Base-by-base conservation (phyloP, 2,329 filamentous ascomycete genomes). In the Monilinia aucupariae region DNA sequence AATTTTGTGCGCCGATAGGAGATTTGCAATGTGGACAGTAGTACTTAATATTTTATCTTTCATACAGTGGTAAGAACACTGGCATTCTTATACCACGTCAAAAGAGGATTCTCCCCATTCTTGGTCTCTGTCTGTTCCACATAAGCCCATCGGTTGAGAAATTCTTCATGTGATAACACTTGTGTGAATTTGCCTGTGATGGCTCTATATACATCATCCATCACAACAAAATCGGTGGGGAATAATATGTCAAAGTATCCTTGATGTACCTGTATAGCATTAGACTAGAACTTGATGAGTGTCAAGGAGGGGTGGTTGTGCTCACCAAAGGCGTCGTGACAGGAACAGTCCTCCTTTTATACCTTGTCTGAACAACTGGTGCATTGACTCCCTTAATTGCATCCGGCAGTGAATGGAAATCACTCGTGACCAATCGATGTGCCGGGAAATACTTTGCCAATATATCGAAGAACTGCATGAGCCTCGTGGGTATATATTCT, bases 191-290 rank as follows among this genome's bases (percentile, higher is more conserved):
- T 94, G 39, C 93, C 93, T 0, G 94, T 99, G 70, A 97, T 86
- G 65, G 91, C 91, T 62, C 91, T 87, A 78, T 99, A 99, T 70
- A 97, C 86, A 71, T 91, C 87, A 76, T 97, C 92, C 76, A 94
- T 88, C 68, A 96, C 88, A 66, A 84, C 82, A 74, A 99, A 99
- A 76, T 99, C 89, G 13, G 94, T 99, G 0, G 94, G 94, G 78
- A 99, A 99, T 74, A 99, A 87, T 71, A 99, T 97, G 74, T 99
- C 96, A 74, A 99, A 99, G 77, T 96, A 97, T 52, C 94, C 96
- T 78, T 99, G 96, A 75, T 97, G 92, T 54, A 97, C 91, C 91
- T 96, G 67, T 25, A 51, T 53, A 5, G 25, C 39, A 22, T 67
- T 62, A 63, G 22, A n/a, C 25, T 1, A 30, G 30, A 22, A n/a